phyloP scores from a whole-genome alignment of 495 filamentous ascomycete genomes.

The Penicillium pancosmium region DNA sequence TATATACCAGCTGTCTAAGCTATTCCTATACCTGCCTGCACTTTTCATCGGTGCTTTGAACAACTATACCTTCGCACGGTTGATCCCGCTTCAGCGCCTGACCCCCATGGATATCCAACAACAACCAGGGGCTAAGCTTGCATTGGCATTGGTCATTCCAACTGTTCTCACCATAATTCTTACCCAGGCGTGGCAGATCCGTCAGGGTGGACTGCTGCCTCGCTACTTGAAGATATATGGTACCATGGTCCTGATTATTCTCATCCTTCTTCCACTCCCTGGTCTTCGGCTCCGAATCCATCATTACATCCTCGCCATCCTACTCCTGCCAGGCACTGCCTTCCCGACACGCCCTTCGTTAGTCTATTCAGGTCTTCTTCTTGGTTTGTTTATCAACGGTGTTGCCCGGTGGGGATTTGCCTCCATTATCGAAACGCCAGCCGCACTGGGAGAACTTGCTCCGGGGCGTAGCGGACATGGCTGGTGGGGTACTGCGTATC shows the following conservation, averaged over 20 bases:
- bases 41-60: constrained; percentile 80
- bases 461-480: constrained; percentile 41
- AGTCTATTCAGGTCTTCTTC: constrained; percentile 82
- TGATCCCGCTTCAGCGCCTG: constrained; percentile 79
- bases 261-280: constrained; percentile 71
- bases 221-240: constrained; percentile 74
- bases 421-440: constrained; percentile 81
- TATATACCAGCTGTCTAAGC: constrained; percentile 66
- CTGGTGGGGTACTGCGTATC: constrained; percentile 69
- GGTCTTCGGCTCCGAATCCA: constrained; percentile 89
- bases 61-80: constrained; percentile 78
- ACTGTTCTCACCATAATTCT: constrained; percentile 60
- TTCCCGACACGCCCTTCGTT: constrained; percentile 79
- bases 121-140: constrained; percentile 75
- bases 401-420: constrained; percentile 94
- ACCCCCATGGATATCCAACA: constrained; percentile 74
- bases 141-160: constrained; percentile 68
- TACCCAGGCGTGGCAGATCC: constrained; percentile 75
- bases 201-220: constrained; percentile 69
- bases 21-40: constrained; percentile 71
- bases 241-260: constrained; percentile 56
- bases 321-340: constrained; percentile 82
- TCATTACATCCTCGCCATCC: constrained; percentile 86
- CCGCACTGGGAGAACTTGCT: constrained; percentile 55
- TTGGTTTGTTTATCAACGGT: constrained; percentile 92